Conservation (phyloP, 2,329 filamentous ascomycete genomes). For the Hortaea sp. region DNA sequence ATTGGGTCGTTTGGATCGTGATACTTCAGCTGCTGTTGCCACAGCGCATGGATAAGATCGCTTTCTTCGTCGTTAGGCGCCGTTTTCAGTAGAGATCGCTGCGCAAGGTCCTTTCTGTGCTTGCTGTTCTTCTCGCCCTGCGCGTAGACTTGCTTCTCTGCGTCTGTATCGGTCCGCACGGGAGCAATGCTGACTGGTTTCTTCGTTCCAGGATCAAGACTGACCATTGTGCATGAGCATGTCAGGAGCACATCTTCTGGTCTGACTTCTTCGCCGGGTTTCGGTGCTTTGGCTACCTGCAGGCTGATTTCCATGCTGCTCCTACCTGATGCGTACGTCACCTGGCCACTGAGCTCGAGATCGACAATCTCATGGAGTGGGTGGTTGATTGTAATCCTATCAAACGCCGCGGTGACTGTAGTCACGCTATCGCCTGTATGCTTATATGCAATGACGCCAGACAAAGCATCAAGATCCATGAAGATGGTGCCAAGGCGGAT, state of each 20-base stretch:
- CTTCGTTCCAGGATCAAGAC: conserved; percentile 57
- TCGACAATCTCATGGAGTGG: conserved; percentile 69
- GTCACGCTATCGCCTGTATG: conserved; percentile 56
- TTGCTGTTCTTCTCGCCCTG: conserved; percentile 57
- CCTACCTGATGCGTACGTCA: conserved; percentile 62
- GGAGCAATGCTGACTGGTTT: conserved; percentile 55
- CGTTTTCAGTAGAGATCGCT: conserved; percentile 52
- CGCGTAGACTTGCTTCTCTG: conserved; percentile 54
- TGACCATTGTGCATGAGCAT: conserved; percentile 72
- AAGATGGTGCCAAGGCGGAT: conserved; percentile 64
- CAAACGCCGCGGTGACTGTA: conserved; percentile 54
- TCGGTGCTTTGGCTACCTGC: conserved; percentile 58
- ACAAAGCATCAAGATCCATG: conserved; percentile 71
- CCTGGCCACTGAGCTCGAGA: conserved; percentile 59
- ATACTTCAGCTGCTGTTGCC: conserved; percentile 57
- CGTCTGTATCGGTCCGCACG: conserved; percentile 50
- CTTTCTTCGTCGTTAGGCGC: conserved; percentile 63
- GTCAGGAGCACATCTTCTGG: conserved; percentile 57
- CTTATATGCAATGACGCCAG: conserved; percentile 66
- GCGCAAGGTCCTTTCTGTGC: conserved; percentile 54
- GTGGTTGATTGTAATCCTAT: conserved; percentile 57
- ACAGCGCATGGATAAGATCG: conserved; percentile 62
- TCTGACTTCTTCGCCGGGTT: conserved; percentile 45
- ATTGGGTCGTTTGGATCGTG: conserved; percentile 48
- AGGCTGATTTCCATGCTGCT: conserved; percentile 66